Evolutionary conservation across 305 asterid genomes (phyloP).

Genomic region (Solanum hybrid): DNA sequence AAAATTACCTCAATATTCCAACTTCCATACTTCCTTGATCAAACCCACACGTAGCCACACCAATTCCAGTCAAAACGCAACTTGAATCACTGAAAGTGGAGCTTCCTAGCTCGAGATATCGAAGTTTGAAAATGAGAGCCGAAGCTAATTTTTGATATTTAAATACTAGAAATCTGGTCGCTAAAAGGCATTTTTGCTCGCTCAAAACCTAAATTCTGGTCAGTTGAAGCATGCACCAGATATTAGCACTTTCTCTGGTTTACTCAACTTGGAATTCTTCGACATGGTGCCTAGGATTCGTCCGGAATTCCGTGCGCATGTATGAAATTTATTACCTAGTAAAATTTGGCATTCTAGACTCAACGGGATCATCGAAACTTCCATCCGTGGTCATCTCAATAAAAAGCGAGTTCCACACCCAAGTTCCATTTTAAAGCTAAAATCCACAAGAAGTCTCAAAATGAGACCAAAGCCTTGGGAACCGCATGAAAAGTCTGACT

Average conservation of each 20-base stretch:
- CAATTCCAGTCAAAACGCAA: too few species aligned
- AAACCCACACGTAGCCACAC: not conserved
- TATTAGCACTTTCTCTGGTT: not conserved
- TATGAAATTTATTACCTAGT: not conserved
- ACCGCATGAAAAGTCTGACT: not conserved
- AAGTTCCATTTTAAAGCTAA: not conserved
- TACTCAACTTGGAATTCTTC: not conserved
- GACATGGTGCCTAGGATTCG: not conserved
- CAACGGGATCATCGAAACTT: not conserved
- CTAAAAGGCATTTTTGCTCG: not conserved
- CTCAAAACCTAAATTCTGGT: not conserved
- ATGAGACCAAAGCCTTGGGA: not conserved
- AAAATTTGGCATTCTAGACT: too few species aligned
- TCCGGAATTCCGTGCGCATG: not conserved
- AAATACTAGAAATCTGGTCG: not conserved
- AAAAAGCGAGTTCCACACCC: not conserved
- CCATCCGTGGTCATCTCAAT: not conserved
- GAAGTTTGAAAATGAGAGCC: not conserved
- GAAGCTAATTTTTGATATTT: not conserved
- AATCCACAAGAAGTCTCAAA: not conserved
- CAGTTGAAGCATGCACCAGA: not conserved
- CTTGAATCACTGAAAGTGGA: not conserved
- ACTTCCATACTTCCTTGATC: not conserved
- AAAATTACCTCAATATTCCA: not conserved
- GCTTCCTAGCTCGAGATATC: not conserved